phyloP scores from a whole-genome alignment of 176 grass and related monocot genomes.

The Musa beccarii region DNA sequence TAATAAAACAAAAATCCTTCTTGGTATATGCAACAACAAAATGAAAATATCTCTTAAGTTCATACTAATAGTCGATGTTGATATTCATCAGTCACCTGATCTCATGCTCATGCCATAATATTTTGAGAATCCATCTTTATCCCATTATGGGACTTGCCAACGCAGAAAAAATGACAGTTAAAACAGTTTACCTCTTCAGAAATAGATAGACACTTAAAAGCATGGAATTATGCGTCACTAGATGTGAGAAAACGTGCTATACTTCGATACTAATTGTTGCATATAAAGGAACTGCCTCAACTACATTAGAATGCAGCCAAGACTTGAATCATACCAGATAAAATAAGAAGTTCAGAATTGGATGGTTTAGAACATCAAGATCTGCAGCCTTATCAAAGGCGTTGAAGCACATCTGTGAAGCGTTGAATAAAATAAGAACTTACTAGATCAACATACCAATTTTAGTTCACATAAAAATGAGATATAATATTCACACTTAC shows the following conservation, averaged over 20 bases:
- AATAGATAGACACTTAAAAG: too few species aligned
- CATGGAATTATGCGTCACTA: too few species aligned
- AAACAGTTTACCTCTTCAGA: too few species aligned
- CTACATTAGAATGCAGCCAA: not conserved
- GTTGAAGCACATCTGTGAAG: conserved; percentile 78
- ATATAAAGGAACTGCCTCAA: not conserved
- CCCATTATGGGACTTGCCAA: too few species aligned
- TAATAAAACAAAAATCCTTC: too few species aligned
- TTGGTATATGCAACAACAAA: too few species aligned
- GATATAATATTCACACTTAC: conserved; percentile 26
- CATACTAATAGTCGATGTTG: too few species aligned
- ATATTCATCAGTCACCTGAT: too few species aligned
- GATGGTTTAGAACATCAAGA: conserved; percentile 84
- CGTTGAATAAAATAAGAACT: conserved; percentile 10
- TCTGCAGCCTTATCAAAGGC: conserved; percentile 86
- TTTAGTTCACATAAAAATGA: conserved; percentile 4
- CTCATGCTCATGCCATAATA: too few species aligned
- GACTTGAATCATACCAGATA: conserved; percentile 56
- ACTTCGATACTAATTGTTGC: not conserved
- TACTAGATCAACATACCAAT: not conserved
- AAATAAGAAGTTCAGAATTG: conserved; percentile 90
- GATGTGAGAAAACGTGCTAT: too few species aligned
- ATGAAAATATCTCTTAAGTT: too few species aligned
- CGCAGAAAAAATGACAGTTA: not conserved
- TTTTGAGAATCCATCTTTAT: not conserved